phyloP scores from a whole-genome alignment of 139 green algal genomes.

The Haematococcus lacustris region DNA sequence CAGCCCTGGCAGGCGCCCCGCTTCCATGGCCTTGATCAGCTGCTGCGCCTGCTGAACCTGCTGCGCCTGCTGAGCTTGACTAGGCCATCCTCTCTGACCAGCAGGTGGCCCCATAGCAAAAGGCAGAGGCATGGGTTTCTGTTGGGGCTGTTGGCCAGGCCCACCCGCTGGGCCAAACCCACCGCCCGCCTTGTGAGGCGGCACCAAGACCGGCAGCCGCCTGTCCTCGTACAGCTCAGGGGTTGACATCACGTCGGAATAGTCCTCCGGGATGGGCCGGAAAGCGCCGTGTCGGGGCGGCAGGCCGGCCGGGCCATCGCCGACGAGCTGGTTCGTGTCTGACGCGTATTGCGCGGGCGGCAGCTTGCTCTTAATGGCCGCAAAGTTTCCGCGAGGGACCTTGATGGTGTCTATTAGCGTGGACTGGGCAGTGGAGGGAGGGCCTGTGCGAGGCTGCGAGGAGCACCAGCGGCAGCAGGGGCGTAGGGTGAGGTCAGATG shows the following conservation, averaged over 20 bases:
- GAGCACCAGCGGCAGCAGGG: no score
- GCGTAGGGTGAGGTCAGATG: no score
- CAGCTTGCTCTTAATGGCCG: constrained; percentile 35
- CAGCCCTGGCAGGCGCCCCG: no score
- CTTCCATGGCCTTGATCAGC: no score
- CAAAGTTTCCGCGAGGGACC: constrained; percentile 38
- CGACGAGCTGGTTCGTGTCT: no score
- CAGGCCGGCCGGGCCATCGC: no score
- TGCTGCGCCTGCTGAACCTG: no score
- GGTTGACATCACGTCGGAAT: no score
- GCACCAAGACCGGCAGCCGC: background rate
- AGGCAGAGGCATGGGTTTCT: no score
- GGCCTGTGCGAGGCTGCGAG: background rate
- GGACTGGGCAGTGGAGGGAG: constrained; percentile 19
- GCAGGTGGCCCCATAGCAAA: no score
- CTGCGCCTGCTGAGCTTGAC: no score
- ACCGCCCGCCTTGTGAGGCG: background rate
- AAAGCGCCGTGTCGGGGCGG: background rate
- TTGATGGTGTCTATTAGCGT: constrained; percentile 45
- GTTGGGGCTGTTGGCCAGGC: background rate
- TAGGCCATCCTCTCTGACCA: no score
- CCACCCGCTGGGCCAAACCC: background rate
- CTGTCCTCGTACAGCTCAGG: background rate
- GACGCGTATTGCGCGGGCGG: constrained; percentile 34
- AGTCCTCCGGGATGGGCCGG: background rate